phyloP scores from a whole-genome alignment of 2,329 filamentous ascomycete species.

The Zelopaecilomyces penicillatus region DNA sequence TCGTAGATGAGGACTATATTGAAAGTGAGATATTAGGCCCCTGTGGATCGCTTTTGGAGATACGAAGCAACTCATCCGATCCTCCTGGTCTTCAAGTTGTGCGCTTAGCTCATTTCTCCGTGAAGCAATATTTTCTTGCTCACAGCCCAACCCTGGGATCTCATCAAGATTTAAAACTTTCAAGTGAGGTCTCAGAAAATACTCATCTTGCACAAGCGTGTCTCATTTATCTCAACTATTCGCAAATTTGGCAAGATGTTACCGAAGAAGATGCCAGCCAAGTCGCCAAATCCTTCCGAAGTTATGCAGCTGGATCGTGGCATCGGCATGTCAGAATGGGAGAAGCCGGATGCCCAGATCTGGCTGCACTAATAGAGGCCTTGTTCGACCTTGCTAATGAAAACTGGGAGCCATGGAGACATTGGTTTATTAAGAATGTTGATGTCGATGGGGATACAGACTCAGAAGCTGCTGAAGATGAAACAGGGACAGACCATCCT shows the following conservation, averaged over 20 bases:
- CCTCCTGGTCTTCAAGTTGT: not conserved
- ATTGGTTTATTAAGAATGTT: not conserved
- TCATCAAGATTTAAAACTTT: not conserved
- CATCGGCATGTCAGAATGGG: not conserved
- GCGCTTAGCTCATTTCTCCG: slow-evolving; percentile 14
- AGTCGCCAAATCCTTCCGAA: not conserved
- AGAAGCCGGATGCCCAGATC: not conserved
- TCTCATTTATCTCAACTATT: slow-evolving; percentile 1
- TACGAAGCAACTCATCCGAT: not conserved
- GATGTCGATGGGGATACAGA: not conserved
- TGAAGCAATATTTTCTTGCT: slow-evolving; percentile 13
- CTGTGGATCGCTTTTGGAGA: slow-evolving; percentile 23
- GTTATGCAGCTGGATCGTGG: slow-evolving; percentile 3
- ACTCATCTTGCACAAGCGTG: not conserved
- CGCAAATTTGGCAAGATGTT: not conserved
- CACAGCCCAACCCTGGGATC: not conserved
- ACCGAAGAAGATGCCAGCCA: not conserved
- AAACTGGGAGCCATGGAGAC: not conserved
- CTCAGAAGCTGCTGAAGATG: not conserved
- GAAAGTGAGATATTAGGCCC: slow-evolving; percentile 18
- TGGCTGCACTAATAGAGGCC: not conserved
- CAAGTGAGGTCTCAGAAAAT: not conserved
- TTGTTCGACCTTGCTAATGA: not conserved
- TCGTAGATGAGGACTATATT: slow-evolving; percentile 20
- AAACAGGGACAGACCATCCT: not conserved